Base-by-base conservation (phyloP, 495 filamentous ascomycete species). In the Parachaetomium inaequale region DNA sequence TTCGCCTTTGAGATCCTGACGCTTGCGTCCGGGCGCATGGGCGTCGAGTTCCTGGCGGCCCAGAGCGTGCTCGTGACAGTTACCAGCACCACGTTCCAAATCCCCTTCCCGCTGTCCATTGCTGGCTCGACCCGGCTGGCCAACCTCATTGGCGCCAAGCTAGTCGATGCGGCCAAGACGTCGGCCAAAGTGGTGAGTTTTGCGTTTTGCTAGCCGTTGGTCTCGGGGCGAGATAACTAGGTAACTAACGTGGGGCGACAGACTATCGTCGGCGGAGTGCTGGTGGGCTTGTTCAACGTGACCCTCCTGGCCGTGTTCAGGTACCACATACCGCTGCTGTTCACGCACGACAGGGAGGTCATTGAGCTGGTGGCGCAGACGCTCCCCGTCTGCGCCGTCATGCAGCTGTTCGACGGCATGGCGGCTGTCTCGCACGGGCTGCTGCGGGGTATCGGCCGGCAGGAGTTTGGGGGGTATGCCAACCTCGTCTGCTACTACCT, bases 391-490 rank as follows among this genome's bases (percentile, higher is more conserved):
- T 89, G 87, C 53, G 91, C 91, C 0, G 81, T 90, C 0, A 96
- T 96, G 79, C 93, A 98, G 73, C 81, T 94, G 2, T 92, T 93
- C 63, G 93, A 98, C 69, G 84, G 88, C 14, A 70, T 94, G 46
- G 87, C 91, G 0, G 81, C 86, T 8, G 87, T 86, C 64, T 90
- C 87, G 65, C 92, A 93, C 66, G 93, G 93, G 21, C 76, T 96
- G 34, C 78, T 98, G 31, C 82, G 93, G 25, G 93, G 93, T 11
- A 82, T 93, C 31, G 92, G 93, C 3, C 82, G 88, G 36, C 93
- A 96, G 71, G 86, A 92, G 64, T 83, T 98, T 53, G 92, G 93
- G 2, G 92, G 93, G 5, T 96, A 92, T 71, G 85, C 93, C 31
- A 92, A 91, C 66, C 70, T 98, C 3, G 84, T 88, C 55, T 86